Conservation (phyloP, 2,329 filamentous ascomycete genomes). For the Dothideomycetes sp. region DNA sequence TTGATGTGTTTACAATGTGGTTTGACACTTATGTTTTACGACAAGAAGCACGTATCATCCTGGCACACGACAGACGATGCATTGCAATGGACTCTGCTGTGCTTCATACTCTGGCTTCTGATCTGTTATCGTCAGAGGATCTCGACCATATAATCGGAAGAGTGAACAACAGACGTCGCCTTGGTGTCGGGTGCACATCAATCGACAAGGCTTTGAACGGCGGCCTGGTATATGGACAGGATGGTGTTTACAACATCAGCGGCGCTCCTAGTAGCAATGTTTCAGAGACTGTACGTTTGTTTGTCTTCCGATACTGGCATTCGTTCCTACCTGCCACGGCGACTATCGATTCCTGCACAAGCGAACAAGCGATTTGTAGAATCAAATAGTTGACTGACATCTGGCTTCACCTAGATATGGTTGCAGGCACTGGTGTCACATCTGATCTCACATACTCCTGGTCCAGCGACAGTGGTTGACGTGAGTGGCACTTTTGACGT, state of each 20-base stretch:
- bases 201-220: constrained; percentile 31
- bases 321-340: too few relatives aligned
- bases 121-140: too few relatives aligned
- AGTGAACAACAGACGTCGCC: constrained; percentile 9
- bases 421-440: constrained; percentile 31
- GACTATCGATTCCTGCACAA: too few relatives aligned
- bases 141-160: too few relatives aligned
- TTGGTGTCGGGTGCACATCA: constrained; percentile 22
- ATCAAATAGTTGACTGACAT: background rate
- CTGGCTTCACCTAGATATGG: constrained; percentile 22
- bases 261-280: constrained; percentile 22
- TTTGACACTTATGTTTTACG: too few relatives aligned
- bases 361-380: too few relatives aligned
- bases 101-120: too few relatives aligned
- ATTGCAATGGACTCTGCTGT: too few relatives aligned
- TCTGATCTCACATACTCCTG: constrained; percentile 24
- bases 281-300: constrained; percentile 15
- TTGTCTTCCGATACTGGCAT: too few relatives aligned
- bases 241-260: constrained; percentile 29
- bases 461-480: constrained; percentile 37
- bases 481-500: constrained; percentile 39
- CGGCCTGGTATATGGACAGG: constrained; percentile 28
- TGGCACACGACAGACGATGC: too few relatives aligned
- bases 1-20: too few relatives aligned
- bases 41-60: too few relatives aligned